A percentile compares a stretch with the other conserved stretches of the same genome.
phyloP scores from a whole-genome alignment of 306 rosid genomes.

The Malus asiatica region DNA sequence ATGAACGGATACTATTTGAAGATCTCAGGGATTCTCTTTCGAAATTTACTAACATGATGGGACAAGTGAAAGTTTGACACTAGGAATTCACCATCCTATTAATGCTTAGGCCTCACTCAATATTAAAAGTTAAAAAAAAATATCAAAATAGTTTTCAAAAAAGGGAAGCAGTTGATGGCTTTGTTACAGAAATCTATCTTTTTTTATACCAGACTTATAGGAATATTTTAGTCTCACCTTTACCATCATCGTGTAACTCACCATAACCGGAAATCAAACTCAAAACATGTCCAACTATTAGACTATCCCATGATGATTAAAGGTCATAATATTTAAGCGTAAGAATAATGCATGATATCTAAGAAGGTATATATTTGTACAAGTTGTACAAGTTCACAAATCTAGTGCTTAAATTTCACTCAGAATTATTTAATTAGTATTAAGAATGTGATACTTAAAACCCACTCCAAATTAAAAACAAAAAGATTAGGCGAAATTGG shows the following conservation, averaged over 20 bases:
- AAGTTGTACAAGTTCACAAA: not conserved
- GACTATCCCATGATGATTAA: no score
- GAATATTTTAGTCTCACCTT: no score
- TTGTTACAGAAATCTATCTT: rapidly evolving
- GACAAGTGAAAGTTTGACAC: not conserved
- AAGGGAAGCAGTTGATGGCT: rapidly evolving
- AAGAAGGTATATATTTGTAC: not conserved
- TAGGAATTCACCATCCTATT: not conserved
- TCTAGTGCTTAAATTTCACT: not conserved
- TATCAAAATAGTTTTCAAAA: no score
- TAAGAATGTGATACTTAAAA: not conserved
- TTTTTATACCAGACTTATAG: no score
- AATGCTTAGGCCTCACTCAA: not conserved
- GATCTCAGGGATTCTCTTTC: no score
- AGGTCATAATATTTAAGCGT: no score
- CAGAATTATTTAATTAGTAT: not conserved
- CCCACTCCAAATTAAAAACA: not conserved
- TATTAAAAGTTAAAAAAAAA: not conserved
- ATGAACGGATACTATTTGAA: no score
- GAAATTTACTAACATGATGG: not conserved
- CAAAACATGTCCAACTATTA: no score
- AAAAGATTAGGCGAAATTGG: no score
- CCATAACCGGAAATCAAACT: rapidly evolving
- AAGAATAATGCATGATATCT: not conserved
- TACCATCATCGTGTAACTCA: no score